phyloP scores from a whole-genome alignment of 176 grass and related monocot genomes.

The Echinochloa phyllopogon region DNA sequence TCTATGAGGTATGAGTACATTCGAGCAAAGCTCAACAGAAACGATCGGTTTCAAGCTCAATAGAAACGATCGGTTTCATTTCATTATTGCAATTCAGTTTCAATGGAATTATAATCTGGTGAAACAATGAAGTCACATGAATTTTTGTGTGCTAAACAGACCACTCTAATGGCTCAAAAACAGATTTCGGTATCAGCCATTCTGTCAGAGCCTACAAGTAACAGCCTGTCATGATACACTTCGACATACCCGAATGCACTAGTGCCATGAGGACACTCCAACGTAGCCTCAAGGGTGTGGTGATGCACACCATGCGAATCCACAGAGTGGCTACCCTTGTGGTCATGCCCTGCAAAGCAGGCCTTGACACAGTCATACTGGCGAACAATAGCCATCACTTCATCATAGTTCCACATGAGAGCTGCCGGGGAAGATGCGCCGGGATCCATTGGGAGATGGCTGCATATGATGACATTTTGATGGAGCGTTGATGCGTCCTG shows the following conservation, averaged over 20 bases:
- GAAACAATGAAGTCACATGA: neutral
- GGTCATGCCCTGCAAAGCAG: constrained; percentile 89
- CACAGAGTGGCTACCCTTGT: constrained; percentile 68
- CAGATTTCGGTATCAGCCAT: constrained; percentile 77
- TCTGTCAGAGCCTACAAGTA: constrained; percentile 75
- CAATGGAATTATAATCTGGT: neutral
- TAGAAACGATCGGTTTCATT: neutral
- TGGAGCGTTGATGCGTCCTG: constrained; percentile 32
- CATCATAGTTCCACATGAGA: constrained; percentile 93
- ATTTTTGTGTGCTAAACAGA: neutral
- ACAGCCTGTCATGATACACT: constrained; percentile 71
- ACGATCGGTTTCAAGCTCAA: too few species aligned
- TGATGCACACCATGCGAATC: constrained; percentile 83
- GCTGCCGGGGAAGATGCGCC: constrained; percentile 53
- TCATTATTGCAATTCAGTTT: neutral
- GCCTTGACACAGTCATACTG: constrained; percentile 77
- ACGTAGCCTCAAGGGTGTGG: constrained; percentile 74
- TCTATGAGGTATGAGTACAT: neutral
- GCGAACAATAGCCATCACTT: constrained; percentile 78
- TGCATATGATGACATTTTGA: constrained; percentile 79
- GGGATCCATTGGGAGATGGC: constrained; percentile 87
- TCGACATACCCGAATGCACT: constrained; percentile 70
- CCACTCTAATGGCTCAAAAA: constrained; percentile 47
- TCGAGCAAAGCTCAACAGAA: neutral
- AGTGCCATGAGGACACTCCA: constrained; percentile 84